phyloP scores from a whole-genome alignment of 1,284 basidiomycete species.

The Polyporus tsugae region DNA sequence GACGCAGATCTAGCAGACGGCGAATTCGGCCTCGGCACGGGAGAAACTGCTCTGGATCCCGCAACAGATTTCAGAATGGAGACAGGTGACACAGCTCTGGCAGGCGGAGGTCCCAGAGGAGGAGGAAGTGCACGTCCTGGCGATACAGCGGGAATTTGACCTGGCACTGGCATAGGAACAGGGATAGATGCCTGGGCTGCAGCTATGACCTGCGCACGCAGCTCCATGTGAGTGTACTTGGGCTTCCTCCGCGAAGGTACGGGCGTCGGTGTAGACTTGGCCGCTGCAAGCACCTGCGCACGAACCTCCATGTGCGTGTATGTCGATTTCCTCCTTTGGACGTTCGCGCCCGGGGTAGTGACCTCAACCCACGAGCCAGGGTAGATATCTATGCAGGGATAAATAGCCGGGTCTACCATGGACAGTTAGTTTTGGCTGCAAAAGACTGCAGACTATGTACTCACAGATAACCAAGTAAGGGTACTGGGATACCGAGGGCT shows the following conservation, averaged over 20 bases:
- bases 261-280: constrained; percentile 11
- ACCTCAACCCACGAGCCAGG: constrained; percentile 38
- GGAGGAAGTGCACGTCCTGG: not conserved
- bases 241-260: constrained; percentile 16
- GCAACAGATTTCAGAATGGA: not conserved
- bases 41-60: not conserved
- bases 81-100: not conserved
- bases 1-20: not conserved
- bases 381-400: constrained; percentile 54
- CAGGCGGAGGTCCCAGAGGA: not conserved
- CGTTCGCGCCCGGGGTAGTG: not conserved
- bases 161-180: constrained; percentile 4
- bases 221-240: constrained; percentile 28
- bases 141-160: not conserved
- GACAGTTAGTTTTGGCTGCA: not conserved
- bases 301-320: constrained; percentile 33
- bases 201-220: constrained; percentile 32
- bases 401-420: constrained; percentile 31
- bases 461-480: constrained; percentile 29
- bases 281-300: constrained; percentile 12
- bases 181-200: not conserved
- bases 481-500: constrained; percentile 17
- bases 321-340: constrained; percentile 23
- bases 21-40: not conserved
- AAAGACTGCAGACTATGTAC: not conserved